Evolutionary conservation across 169 alveolate genomes (phyloP).

Genomic region (Plasmodium sp.): DNA sequence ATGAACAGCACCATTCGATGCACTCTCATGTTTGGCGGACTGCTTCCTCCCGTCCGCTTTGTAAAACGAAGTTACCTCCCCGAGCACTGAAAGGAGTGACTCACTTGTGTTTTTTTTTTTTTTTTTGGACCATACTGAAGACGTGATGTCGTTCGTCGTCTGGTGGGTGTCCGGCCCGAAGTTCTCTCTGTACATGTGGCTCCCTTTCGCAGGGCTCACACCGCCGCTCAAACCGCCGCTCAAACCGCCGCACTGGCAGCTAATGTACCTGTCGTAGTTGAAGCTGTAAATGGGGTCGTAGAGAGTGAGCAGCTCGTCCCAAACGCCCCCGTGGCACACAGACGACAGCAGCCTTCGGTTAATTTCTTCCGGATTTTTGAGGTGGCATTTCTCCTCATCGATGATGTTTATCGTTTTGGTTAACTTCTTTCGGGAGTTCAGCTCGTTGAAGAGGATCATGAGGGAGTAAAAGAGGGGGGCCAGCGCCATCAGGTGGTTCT

Average conservation of each 20-base stretch:
- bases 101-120: background rate
- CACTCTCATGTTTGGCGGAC: background rate
- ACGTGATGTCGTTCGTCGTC: background rate
- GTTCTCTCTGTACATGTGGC: background rate
- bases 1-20: background rate
- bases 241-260: background rate
- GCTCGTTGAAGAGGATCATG: constrained; percentile 46
- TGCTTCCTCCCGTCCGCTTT: background rate
- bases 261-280: constrained; percentile 12
- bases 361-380: constrained; percentile 64
- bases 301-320: constrained; percentile 88
- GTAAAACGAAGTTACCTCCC: background rate
- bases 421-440: constrained; percentile 61
- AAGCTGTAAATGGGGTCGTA: constrained; percentile 83
- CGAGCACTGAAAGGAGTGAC: background rate
- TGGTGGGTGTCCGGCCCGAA: background rate
- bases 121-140: background rate
- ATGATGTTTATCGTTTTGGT: constrained; percentile 55
- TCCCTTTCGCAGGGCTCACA: too few relatives aligned
- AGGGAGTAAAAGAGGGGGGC: constrained; percentile 61
- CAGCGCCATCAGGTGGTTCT: background rate
- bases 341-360: constrained; percentile 73
- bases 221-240: too few relatives aligned
- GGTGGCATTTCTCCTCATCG: constrained; percentile 45
- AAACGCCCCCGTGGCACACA: constrained; percentile 87